These are phyloP conservation scores for Aspergillus sojae DNA, from an alignment of 2,329 filamentous ascomycete genomes.

Conservation along the genomic window DNA sequence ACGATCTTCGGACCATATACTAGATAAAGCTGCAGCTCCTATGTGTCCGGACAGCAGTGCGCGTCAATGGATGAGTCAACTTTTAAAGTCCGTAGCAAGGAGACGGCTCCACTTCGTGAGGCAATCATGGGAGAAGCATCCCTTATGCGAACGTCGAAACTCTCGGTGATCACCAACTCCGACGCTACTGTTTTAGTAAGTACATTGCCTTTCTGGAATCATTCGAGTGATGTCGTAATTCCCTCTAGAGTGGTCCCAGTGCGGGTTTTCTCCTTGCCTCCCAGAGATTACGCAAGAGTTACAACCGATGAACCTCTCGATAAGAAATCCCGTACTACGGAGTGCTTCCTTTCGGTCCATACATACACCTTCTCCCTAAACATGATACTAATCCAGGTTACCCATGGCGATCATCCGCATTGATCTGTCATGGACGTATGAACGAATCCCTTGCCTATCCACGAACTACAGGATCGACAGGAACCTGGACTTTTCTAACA, in stretches of 20 bases:
- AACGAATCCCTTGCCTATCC: neutral
- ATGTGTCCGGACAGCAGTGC: neutral
- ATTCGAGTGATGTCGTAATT: neutral
- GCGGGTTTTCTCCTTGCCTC: neutral
- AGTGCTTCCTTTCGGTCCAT: neutral
- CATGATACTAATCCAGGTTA: neutral
- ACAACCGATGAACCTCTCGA: neutral
- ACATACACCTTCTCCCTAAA: too few relatives aligned
- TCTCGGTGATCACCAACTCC: neutral
- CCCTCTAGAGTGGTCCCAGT: too few relatives aligned
- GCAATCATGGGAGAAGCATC: neutral
- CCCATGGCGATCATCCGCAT: neutral
- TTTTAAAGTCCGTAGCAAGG: neutral
- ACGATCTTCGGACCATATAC: neutral
- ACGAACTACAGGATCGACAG: neutral
- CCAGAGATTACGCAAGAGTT: neutral
- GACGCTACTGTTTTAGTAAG: neutral
- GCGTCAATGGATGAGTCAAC: neutral
- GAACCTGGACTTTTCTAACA: neutral
- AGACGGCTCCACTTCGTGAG: neutral
- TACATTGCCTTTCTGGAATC: neutral
- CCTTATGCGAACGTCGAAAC: neutral
- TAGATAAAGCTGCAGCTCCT: neutral
- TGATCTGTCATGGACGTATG: neutral
- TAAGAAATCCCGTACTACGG: neutral